Percentiles rank a stretch among this genome's conserved stretches.
Evolutionary conservation across 495 filamentous ascomycete genomes (phyloP).

Genomic region (Penicillium cosmopolitanum): DNA sequence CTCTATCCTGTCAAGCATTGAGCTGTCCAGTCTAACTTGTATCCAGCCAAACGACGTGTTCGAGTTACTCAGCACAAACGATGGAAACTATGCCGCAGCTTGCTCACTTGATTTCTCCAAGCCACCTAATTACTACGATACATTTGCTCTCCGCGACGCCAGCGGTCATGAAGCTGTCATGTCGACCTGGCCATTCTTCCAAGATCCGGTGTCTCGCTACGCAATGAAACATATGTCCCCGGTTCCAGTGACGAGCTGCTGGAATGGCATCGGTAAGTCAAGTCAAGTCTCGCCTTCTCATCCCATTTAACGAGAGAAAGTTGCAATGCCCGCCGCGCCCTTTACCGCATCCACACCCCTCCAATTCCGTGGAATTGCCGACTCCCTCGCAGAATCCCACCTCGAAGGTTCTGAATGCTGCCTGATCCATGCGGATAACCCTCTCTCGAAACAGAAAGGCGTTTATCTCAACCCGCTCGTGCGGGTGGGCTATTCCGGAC

Average conservation of each 20-base stretch:
- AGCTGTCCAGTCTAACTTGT: not conserved
- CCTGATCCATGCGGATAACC: slow-evolving; percentile 79
- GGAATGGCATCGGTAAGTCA: slow-evolving; percentile 73
- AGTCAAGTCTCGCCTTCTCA: not conserved
- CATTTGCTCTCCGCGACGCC: slow-evolving; percentile 79
- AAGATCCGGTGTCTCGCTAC: slow-evolving; percentile 57
- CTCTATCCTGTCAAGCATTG: not conserved
- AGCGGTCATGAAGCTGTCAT: slow-evolving; percentile 63
- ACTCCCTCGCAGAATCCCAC: slow-evolving; percentile 67
- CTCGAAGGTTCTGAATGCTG: slow-evolving; percentile 85
- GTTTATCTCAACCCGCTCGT: slow-evolving; percentile 81
- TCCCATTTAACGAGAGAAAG: slow-evolving; percentile 25
- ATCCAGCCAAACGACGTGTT: slow-evolving; percentile 62
- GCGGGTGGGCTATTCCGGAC: slow-evolving; percentile 68
- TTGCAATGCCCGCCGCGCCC: slow-evolving; percentile 60
- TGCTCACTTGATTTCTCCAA: slow-evolving; percentile 79
- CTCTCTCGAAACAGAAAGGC: slow-evolving; percentile 53
- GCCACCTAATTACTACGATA: slow-evolving; percentile 76
- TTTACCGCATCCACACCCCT: slow-evolving; percentile 55
- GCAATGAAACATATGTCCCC: slow-evolving; percentile 59
- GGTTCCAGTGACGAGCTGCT: slow-evolving; percentile 75
- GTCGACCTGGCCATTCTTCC: slow-evolving; percentile 80
- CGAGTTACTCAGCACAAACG: slow-evolving; percentile 70
- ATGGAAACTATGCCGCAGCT: slow-evolving; percentile 75
- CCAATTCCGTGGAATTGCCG: slow-evolving; percentile 71